Evolutionary conservation across 441 rosid species (phyloP), one percentile per base, ranked within the genome.

Genomic region (Francoa sonchifolia): DNA sequence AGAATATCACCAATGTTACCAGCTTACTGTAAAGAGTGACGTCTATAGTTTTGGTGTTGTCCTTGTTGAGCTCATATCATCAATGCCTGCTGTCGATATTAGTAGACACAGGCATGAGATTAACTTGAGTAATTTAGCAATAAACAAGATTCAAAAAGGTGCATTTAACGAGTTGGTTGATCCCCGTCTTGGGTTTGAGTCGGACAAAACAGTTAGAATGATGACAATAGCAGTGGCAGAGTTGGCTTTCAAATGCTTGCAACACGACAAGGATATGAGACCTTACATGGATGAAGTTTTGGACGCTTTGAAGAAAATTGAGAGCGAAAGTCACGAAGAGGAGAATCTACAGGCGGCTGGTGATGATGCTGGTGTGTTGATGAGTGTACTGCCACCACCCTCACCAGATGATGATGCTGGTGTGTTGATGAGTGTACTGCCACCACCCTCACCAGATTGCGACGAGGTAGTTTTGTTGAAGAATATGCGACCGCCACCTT

Each of bases 11-110:
- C 76, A 60, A 9, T 75, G 67, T 52, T 82, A 79, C 60, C 90
- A 72, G 52, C 65, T 86, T 14, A 73, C 85, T 0, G 71, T 61
- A 4, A 79, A 73, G 59, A 86, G 92, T 5, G 94, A 87, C 39
- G 92, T 87, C 1, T 82, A 77, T 39, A 77, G 89, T 61, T 87
- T 82, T 33, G 92, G 92, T 13, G 92, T 87, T 16, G 79, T 82
- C 18, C 77, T 87, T 19, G 50, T 61, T n/a, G 83, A 87, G 66
- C 79, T 87, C 16, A 44, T 79, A 43, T 82, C 94, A 0, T 77
- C 86, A 1, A 62, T 63, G 77, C 84, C 82, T 25, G 92, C 92
- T 17, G 78, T 87, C 25, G 96, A 87, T 44, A 65, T 76, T 11
- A 65, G 21, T 3, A 77, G 92, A 48, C 46, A 69, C 44, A 60